Percentiles rank a stretch among this genome's conserved stretches.
Evolutionary conservation across 306 rosid genomes (phyloP).

Genomic region (Casuarina glauca): DNA sequence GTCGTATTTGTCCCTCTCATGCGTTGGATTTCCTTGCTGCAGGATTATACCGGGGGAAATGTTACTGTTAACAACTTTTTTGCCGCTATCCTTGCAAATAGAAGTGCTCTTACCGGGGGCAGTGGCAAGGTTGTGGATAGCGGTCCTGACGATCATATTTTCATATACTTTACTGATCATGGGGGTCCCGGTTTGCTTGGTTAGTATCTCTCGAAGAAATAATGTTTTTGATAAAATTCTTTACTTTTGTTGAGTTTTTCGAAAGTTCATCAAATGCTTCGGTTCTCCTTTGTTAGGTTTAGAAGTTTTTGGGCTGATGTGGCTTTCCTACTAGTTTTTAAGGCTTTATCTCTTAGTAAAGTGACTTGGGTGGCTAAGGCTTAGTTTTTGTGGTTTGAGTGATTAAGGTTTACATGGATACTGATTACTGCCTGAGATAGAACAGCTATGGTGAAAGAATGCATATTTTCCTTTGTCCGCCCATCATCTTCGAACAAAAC

Average conservation of each 20-base stretch:
- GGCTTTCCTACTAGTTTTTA: neutral
- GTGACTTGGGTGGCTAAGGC: too few relatives aligned
- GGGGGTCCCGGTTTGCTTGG: constrained; percentile 98
- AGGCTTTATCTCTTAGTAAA: neutral
- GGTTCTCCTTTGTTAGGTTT: neutral
- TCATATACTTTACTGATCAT: constrained; percentile 78
- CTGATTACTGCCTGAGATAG: too few relatives aligned
- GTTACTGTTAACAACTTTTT: constrained; percentile 69
- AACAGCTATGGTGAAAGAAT: neutral
- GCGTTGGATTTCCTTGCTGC: constrained; percentile 24
- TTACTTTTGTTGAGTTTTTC: neutral
- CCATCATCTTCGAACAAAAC: neutral
- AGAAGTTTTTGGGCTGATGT: neutral
- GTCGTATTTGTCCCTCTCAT: constrained; percentile 10
- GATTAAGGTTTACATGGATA: neutral
- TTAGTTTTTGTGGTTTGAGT: neutral
- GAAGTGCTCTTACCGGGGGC: constrained; percentile 75
- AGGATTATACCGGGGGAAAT: constrained; percentile 88
- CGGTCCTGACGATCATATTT: constrained; percentile 93
- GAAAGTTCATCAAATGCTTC: neutral
- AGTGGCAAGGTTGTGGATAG: constrained; percentile 95
- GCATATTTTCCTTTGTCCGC: neutral
- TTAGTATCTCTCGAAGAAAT: constrained; percentile 39
- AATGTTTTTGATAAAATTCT: neutral
- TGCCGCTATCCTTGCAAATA: constrained; percentile 85